Evolutionary conservation across 208 protist species (phyloP).

Genomic region (Crithidia sp.): DNA sequence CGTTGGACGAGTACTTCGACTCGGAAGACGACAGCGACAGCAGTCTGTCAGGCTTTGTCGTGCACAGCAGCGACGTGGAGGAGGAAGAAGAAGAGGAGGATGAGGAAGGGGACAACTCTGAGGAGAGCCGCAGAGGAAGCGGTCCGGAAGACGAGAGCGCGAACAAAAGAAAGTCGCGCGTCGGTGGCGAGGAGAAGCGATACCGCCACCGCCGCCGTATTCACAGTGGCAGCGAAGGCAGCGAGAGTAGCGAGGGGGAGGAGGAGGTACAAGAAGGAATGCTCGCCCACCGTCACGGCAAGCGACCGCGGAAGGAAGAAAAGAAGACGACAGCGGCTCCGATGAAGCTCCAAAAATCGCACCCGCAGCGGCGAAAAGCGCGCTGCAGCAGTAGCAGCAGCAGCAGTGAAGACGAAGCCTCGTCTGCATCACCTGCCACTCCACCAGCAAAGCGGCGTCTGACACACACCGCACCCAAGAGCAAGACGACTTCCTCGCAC

Average conservation of each 20-base stretch:
- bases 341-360: not conserved
- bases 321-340: not conserved
- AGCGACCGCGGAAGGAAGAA: not conserved
- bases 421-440: not conserved
- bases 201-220: not conserved
- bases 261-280: not conserved
- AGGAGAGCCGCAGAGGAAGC: not conserved
- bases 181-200: not conserved
- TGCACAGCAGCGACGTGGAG: slow-evolving; percentile 56
- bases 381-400: not conserved
- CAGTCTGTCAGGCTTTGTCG: slow-evolving; percentile 68
- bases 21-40: slow-evolving; percentile 41
- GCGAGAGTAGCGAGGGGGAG: not conserved
- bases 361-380: no score
- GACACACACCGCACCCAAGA: no score
- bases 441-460: not conserved
- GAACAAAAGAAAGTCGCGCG: not conserved
- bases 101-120: not conserved
- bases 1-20: slow-evolving; percentile 48
- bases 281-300: not conserved
- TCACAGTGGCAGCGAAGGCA: not conserved
- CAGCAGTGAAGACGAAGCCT: slow-evolving; percentile 10
- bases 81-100: slow-evolving; percentile 40
- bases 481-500: no score
- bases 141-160: not conserved